Conservation (phyloP, 768 basidiomycete species). For the Aureoboletus auriporus region DNA sequence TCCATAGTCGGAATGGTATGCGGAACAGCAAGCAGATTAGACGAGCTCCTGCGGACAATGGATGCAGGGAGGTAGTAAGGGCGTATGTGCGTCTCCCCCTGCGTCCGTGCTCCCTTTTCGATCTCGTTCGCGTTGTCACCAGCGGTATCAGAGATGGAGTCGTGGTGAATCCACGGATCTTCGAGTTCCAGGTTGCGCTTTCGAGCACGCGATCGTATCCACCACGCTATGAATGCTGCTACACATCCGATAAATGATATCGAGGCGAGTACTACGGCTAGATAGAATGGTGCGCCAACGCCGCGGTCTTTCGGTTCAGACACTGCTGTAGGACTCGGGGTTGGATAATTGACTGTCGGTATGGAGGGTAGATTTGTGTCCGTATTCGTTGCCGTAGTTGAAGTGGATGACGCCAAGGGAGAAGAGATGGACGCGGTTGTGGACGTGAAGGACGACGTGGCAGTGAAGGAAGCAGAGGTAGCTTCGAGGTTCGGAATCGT, state of each 20-base stretch:
- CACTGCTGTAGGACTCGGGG: conserved; percentile 21
- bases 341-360: conserved; percentile 20
- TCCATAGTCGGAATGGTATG: conserved; percentile 8
- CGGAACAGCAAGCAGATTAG: conserved; percentile 17
- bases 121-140: neutral
- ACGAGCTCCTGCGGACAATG: conserved; percentile 14
- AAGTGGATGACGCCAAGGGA: conserved; percentile 6
- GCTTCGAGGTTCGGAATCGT: conserved; percentile 17
- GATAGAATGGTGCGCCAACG: conserved; percentile 41
- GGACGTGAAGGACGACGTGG: conserved; percentile 1
- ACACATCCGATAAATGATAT: conserved; percentile 44
- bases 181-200: conserved; percentile 31
- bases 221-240: conserved; percentile 47
- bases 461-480: conserved; percentile 9
- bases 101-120: neutral
- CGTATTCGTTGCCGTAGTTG: conserved; percentile 9
- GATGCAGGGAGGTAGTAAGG: conserved; percentile 24
- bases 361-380: conserved; percentile 21
- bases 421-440: conserved; percentile 2
- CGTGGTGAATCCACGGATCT: conserved; percentile 33
- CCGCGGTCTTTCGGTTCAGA: conserved; percentile 19
- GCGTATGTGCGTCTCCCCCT: conserved; percentile 15
- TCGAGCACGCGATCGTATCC: conserved; percentile 39
- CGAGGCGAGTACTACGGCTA: conserved; percentile 45
- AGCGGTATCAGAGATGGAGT: conserved; percentile 1